Percentiles rank a stretch among this genome's conserved stretches.
phyloP scores from a whole-genome alignment of 495 filamentous ascomycete species.

The Rhizodiscina lignyota region DNA sequence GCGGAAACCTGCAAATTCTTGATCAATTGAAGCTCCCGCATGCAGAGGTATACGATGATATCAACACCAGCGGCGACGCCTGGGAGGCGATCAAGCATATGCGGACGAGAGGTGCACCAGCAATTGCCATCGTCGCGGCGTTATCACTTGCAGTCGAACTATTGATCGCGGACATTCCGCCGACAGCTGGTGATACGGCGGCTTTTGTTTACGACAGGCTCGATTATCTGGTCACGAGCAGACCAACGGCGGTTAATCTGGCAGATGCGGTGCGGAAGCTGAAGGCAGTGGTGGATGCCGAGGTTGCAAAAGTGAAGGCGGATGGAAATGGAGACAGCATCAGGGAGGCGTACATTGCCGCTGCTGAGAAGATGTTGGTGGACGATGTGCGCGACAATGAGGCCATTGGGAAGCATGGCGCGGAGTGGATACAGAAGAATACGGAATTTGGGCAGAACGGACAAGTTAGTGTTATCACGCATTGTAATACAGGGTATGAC shows the following conservation, averaged over 20 bases:
- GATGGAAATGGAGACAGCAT: conserved; percentile 30
- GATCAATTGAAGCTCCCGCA: conserved; percentile 89
- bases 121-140: conserved; percentile 92
- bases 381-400: conserved; percentile 77
- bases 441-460: conserved; percentile 18
- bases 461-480: conserved; percentile 61
- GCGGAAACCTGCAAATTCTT: conserved; percentile 65
- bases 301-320: conserved; percentile 15
- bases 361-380: conserved; percentile 74
- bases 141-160: conserved; percentile 70
- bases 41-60: conserved; percentile 57
- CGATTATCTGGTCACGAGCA: conserved; percentile 66
- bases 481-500: conserved; percentile 86
- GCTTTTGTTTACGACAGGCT: conserved; percentile 55
- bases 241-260: conserved; percentile 90
- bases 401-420: conserved; percentile 66
- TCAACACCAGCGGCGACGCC: conserved; percentile 61
- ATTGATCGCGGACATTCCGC: conserved; percentile 21
- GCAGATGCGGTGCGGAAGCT: conserved; percentile 75
- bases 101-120: conserved; percentile 85
- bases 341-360: conserved; percentile 47
- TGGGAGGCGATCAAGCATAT: conserved; percentile 89
- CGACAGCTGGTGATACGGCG: conserved; percentile 38
- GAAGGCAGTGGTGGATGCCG: conserved; percentile 34
- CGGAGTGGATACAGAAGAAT: conserved; percentile 57